These are phyloP conservation scores for Linnemannia exigua DNA, from an alignment of 192 early-diverging fungal genomes.

Conservation along the genomic window DNA sequence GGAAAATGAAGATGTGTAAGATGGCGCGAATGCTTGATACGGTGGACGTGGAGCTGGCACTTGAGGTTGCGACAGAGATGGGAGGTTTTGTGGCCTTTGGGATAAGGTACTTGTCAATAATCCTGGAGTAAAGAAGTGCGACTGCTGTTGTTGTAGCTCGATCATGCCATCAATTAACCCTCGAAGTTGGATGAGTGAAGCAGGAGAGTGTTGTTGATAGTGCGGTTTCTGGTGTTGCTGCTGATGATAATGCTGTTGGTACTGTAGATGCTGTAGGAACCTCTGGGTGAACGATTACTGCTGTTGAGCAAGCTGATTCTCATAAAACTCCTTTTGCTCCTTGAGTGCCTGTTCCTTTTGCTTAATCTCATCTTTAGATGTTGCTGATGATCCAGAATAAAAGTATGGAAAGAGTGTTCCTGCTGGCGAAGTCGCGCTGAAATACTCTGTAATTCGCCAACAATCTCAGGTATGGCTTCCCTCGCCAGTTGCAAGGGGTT, in stretches of 20 bases:
- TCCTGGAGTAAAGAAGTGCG: not conserved
- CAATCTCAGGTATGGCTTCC: slow-evolving; percentile 8
- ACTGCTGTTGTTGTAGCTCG: not conserved
- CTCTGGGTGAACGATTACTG: not conserved
- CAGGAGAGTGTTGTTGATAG: not conserved
- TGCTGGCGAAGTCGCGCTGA: not conserved
- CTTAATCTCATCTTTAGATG: not conserved
- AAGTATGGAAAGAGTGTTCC: not conserved
- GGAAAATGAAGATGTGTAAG: no score
- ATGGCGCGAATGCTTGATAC: no score
- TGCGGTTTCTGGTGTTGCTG: not conserved
- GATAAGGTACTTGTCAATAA: not conserved
- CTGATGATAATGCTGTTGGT: not conserved
- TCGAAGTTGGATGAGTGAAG: not conserved
- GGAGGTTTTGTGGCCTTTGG: not conserved
- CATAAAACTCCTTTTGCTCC: not conserved
- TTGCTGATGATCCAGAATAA: not conserved
- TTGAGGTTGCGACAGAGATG: no score
- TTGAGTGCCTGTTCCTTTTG: not conserved
- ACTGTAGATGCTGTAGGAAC: not conserved
- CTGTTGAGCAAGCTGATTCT: not conserved
- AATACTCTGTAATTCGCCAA: not conserved
- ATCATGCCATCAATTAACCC: not conserved
- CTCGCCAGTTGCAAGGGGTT: not conserved
- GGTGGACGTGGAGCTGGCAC: no score